These are phyloP conservation scores for Meripilus lineatus DNA, from an alignment of 1,284 basidiomycete genomes.

Conservation along the genomic window DNA sequence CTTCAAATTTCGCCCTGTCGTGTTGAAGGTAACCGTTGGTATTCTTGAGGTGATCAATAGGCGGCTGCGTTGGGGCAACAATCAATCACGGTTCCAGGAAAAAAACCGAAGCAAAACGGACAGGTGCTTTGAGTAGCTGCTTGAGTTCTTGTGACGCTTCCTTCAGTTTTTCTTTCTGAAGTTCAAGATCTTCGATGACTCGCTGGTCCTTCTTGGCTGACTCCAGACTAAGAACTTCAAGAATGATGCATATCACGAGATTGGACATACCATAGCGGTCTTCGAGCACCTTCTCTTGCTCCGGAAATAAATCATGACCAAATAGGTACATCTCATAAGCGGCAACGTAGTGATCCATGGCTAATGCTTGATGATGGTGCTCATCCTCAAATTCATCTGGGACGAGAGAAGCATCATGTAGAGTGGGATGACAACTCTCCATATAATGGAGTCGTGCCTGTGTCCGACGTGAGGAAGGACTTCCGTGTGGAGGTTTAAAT, in stretches of 20 bases:
- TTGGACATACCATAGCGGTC: conserved; percentile 63
- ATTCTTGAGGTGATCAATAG: conserved; percentile 54
- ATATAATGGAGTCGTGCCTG: conserved; percentile 48
- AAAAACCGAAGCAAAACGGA: conserved; percentile 24
- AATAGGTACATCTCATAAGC: conserved; percentile 73
- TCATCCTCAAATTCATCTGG: conserved; percentile 71
- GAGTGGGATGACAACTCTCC: conserved; percentile 54
- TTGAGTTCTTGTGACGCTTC: conserved; percentile 49
- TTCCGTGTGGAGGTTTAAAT: not conserved
- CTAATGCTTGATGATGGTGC: conserved; percentile 67
- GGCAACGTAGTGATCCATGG: conserved; percentile 68
- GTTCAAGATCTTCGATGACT: conserved; percentile 56
- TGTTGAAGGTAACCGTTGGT: conserved; percentile 51
- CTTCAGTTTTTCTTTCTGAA: conserved; percentile 41
- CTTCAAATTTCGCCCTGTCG: conserved; percentile 68
- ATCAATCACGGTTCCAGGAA: conserved; percentile 6
- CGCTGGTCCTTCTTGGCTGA: conserved; percentile 64
- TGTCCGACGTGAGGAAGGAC: conserved; percentile 1
- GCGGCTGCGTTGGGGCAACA: conserved; percentile 43
- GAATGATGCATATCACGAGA: not conserved
- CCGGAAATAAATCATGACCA: conserved; percentile 66
- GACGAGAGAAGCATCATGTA: conserved; percentile 57
- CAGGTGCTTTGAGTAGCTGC: conserved; percentile 55
- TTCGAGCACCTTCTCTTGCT: conserved; percentile 65
- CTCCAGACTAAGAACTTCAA: conserved; percentile 3